Conservation (phyloP, 345 rosid genomes). For the Pseudoturritis turrita region DNA sequence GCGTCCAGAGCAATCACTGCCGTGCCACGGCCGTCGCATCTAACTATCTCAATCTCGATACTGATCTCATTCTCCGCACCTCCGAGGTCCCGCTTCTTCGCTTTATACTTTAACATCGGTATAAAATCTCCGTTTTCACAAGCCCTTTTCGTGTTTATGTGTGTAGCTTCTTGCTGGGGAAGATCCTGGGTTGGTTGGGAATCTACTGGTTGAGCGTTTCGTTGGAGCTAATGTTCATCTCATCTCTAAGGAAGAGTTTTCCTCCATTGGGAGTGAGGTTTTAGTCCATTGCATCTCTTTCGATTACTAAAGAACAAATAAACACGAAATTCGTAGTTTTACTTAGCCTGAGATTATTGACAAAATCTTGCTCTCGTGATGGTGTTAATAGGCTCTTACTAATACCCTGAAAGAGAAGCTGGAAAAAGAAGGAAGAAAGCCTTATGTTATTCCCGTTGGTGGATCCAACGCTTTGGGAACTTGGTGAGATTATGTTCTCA, state of each 20-base stretch:
- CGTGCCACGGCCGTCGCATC: conserved; percentile 93
- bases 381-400: conserved; percentile 52
- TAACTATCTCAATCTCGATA: conserved; percentile 67
- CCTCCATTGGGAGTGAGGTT: conserved; percentile 79
- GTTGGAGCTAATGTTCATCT: conserved; percentile 85
- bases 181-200: conserved; percentile 88
- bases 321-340: neutral
- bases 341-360: neutral
- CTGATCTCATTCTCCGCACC: conserved; percentile 71
- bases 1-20: conserved; percentile 93
- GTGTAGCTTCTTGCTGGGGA: conserved; percentile 69
- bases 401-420: conserved; percentile 67
- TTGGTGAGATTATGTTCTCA: conserved; percentile 53
- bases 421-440: conserved; percentile 70
- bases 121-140: neutral
- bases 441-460: conserved; percentile 89
- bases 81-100: conserved; percentile 48
- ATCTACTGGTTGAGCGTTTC: conserved; percentile 81
- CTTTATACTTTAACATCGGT: neutral
- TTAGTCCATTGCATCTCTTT: conserved; percentile 20
- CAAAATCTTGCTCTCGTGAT: neutral
- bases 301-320: neutral
- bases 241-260: conserved; percentile 86
- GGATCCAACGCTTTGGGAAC: conserved; percentile 94
- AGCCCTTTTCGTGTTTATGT: neutral